Base-by-base conservation (phyloP, 75 land plant genomes). In the Sequoia sempervirens region DNA sequence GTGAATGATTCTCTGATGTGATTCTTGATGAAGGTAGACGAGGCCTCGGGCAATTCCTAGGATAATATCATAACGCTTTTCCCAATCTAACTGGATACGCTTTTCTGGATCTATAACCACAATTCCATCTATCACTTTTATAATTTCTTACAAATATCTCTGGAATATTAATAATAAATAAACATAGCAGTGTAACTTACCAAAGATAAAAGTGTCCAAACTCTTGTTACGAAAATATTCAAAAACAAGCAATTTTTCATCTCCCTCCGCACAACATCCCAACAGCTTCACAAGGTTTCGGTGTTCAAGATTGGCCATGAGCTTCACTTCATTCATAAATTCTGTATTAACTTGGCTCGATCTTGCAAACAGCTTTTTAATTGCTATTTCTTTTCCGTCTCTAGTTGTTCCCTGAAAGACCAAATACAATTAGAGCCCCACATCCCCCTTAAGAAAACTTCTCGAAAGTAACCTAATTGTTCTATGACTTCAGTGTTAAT, bases 11-110 rank as follows among this genome's bases (percentile, higher is more conserved):
- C 84, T 70, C 43, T 81, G 37, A 20, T 81, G 89, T 41, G 85
- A 89, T n/a, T 85, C 32, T 32, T 84, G 83, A 61, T 89, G 90
- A 28, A 89, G 38, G 47, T 89, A 89, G 11, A 79, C 83, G 38
- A 87, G 83, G 9, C 90, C 90, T 69, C 81, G 81, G 41, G 90
- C 86, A 18, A 84, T 85, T 46, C 90, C 90, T 0, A 85, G 30
- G 52, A 87, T 86, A 2, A 87, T 82, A 40, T 84, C 79, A 82
- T 81, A 87, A 46, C 90, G 70, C 36, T 52, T 70, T 50, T 69
- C 89, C 90, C 61, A 56, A 18, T 56, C 61, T 18, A 56, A 13
- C 15, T 56, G 20, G 1, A 3, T 56, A 18, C 20, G 61, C 61
- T 56, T 56, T 56, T 56, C 61, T 56, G 61, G 20, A 56, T 56